Evolutionary conservation across 2,329 filamentous ascomycete genomes (phyloP).

Genomic region (Pseudogymnoascus sp.): DNA sequence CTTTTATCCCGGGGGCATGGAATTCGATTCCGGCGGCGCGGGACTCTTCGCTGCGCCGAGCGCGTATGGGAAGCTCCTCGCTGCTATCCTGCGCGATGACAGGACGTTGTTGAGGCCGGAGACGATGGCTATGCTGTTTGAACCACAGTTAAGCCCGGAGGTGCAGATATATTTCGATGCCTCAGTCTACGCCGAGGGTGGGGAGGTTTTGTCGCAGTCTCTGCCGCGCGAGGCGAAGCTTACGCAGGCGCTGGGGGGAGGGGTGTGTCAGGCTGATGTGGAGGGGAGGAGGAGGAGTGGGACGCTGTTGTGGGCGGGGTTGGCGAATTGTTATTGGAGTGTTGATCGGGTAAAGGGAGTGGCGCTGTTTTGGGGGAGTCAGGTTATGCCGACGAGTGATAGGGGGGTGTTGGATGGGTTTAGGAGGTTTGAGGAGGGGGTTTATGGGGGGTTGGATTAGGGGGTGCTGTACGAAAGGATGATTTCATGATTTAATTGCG

Average conservation of each 20-base stretch:
- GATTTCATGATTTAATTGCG: neutral
- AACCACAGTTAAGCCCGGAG: constrained; percentile 9
- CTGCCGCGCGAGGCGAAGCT: neutral
- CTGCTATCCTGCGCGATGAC: constrained; percentile 12
- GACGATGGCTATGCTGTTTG: constrained; percentile 13
- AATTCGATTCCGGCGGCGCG: constrained; percentile 12
- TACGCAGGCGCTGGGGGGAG: constrained; percentile 7
- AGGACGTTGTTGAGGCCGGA: constrained; percentile 4
- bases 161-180: neutral
- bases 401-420: neutral
- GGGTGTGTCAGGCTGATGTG: constrained; percentile 6
- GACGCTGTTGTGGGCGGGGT: constrained; percentile 8
- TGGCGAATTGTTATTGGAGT: constrained; percentile 11
- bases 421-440: constrained; percentile 10
- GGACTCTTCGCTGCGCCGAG: neutral
- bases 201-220: neutral
- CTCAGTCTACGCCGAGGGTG: neutral
- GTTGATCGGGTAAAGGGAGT: constrained; percentile 5
- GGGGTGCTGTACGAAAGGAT: neutral
- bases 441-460: constrained; percentile 3
- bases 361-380: constrained; percentile 8
- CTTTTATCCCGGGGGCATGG: neutral
- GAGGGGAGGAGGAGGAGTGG: constrained; percentile 8
- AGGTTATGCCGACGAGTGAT: constrained; percentile 12
- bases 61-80: constrained; percentile 12